These are phyloP conservation scores for Xylaria sp. DNA, from an alignment of 2,329 filamentous ascomycete species.

Conservation along the genomic window DNA sequence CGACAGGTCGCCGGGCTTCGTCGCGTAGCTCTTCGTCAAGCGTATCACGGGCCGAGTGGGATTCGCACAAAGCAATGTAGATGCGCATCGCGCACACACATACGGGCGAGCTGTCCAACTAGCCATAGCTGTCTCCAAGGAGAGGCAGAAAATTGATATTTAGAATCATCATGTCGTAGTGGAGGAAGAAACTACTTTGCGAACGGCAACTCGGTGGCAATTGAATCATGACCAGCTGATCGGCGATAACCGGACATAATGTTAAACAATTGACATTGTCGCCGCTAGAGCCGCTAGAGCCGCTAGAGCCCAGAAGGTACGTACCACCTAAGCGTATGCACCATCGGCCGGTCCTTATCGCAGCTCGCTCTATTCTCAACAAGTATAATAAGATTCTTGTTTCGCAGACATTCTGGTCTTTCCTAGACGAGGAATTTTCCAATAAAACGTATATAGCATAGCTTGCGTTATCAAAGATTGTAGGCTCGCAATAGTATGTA, in stretches of 20 bases:
- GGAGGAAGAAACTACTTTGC: background rate
- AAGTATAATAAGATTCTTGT: background rate
- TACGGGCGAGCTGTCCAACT: conserved; percentile 33
- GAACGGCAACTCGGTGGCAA: conserved; percentile 14
- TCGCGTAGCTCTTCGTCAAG: conserved; percentile 24
- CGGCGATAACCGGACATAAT: conserved; percentile 14
- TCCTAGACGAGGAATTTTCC: background rate
- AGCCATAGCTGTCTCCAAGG: conserved; percentile 39
- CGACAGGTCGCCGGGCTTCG: conserved; percentile 19
- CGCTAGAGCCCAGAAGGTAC: no score
- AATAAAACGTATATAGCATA: background rate
- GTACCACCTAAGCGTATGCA: no score
- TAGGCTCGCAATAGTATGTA: background rate
- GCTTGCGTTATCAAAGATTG: background rate
- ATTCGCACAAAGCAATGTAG: conserved; percentile 3
- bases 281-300: no score
- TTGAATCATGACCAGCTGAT: background rate
- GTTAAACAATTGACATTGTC: background rate
- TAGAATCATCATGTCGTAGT: conserved; percentile 32
- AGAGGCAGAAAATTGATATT: background rate
- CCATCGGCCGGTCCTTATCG: no score
- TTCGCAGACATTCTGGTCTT: background rate
- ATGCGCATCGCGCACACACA: conserved; percentile 40
- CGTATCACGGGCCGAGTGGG: background rate
- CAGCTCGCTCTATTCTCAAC: background rate